Percentiles rank a stretch among this genome's conserved stretches.
Evolutionary conservation across 805 yeast genomes (phyloP).

Genomic region (Kluyveromyces dobzhanskii): DNA sequence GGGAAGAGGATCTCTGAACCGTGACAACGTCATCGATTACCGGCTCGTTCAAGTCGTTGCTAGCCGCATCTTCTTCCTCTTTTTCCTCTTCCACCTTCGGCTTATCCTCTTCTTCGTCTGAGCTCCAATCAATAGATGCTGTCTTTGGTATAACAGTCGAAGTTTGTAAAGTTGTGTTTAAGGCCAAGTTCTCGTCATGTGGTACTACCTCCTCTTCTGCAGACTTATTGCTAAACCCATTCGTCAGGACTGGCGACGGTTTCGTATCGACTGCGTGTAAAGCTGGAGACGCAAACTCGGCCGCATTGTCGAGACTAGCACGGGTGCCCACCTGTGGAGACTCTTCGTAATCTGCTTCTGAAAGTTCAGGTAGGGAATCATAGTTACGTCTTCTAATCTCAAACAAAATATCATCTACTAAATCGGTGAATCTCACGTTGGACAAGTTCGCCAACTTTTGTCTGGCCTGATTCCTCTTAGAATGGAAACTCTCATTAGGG

Average conservation of each 20-base stretch:
- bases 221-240: not conserved
- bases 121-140: conserved; percentile 81
- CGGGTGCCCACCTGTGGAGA: not conserved
- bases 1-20: not conserved
- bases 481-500: conserved; percentile 72
- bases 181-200: conserved; percentile 6
- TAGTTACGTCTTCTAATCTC: conserved; percentile 77
- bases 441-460: conserved; percentile 83
- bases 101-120: conserved; percentile 65
- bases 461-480: conserved; percentile 92
- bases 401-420: conserved; percentile 79
- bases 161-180: conserved; percentile 42
- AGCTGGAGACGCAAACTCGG: not conserved
- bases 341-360: not conserved
- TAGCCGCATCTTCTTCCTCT: conserved; percentile 48
- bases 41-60: conserved; percentile 3
- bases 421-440: conserved; percentile 72
- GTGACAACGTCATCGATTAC: conserved; percentile 2
- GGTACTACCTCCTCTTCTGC: not conserved
- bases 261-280: not conserved
- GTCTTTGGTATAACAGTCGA: conserved; percentile 76
- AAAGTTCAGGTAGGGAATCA: conserved; percentile 24
- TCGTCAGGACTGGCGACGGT: not conserved
- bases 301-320: not conserved
- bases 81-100: conserved; percentile 2